Evolutionary conservation across 805 yeast genomes (phyloP), one percentile per base, ranked within the genome.

Genomic region (Wickerhamomyces canadensis): DNA sequence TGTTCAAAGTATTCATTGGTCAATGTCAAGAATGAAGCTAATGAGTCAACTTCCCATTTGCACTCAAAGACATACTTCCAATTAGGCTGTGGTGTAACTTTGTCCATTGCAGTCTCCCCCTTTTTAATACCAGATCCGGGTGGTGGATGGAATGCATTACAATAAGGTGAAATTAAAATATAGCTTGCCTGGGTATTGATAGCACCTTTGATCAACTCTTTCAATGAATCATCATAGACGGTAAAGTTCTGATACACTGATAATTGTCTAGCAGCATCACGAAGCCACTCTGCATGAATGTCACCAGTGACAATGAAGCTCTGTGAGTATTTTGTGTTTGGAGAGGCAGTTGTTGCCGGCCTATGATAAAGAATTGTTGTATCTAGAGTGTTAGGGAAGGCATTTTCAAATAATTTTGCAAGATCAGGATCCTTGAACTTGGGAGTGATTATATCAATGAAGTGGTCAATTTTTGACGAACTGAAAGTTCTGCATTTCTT

Each of bases 131-230:
- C 51, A 3, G 63, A 53, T 19, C 63, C 64, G 1, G 54, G 55
- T 0, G 96, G 96, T 1, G 96, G 94, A 52, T 87, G 94, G 64
- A 85, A 88, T 0, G 96, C 96, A 59, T 87, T 87, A 60, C 96
- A 87, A 58, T 84, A 87, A 0, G 96, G 95, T 6, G 81, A 74
- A 19, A 61, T 64, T 15, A 62, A 44, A 6, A 87, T 66, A 48
- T 72, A 84, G 18, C 70, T 62, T 0, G 88, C 83, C 58, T 88
- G 96, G 18, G 86, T 83, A 41, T 76, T 72, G 35, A 87, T 83
- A 2, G 96, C 95, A 14, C 96, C 96, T 42, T 63, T 65, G 23
- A 87, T 67, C 54, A 87, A 60, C 23, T 64, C 64, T 41, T 61
- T 55, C 35, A 87, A 63, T 2, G 48, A 40, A 1, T 55, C 45